A percentile compares a stretch with the other conserved stretches of the same genome.
Evolutionary conservation across 2,329 filamentous ascomycete species (phyloP).

Genomic region (Cryphonectria radicalis): DNA sequence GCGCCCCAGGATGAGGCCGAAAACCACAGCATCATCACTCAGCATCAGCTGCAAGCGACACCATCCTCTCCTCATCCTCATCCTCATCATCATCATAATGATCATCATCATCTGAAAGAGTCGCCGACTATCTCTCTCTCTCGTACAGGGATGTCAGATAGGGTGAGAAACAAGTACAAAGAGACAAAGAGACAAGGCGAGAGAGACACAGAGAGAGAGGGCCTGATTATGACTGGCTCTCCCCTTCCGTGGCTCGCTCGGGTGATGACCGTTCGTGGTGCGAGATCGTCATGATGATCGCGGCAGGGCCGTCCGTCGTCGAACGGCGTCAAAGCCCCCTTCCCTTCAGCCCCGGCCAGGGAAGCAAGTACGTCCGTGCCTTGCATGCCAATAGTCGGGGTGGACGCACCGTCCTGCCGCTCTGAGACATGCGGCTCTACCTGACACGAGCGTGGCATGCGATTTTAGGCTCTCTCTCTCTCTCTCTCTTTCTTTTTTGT

Average conservation of each 20-base stretch:
- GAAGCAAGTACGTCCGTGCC: constrained; percentile 4
- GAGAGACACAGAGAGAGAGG: background rate
- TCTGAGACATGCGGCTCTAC: constrained; percentile 13
- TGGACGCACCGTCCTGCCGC: background rate
- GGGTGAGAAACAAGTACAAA: background rate
- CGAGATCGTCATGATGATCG: constrained; percentile 1
- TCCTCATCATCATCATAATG: background rate
- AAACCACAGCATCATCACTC: background rate
- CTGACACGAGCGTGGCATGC: constrained; percentile 4
- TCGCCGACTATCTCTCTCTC: constrained; percentile 1
- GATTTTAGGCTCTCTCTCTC: background rate
- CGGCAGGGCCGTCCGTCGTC: background rate
- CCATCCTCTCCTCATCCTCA: background rate
- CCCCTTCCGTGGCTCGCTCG: background rate
- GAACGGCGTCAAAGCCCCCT: background rate
- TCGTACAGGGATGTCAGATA: background rate
- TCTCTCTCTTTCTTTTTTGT: background rate
- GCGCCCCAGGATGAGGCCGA: background rate
- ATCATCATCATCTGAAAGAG: background rate
- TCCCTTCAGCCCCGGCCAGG: background rate
- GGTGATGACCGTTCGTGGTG: background rate
- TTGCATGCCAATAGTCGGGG: constrained; percentile 6
- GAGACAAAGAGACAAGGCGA: no score
- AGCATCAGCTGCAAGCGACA: background rate
- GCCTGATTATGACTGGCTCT: background rate